Base-by-base conservation (phyloP, 2,329 filamentous ascomycete species). In the Pseudocercospora ulei region DNA sequence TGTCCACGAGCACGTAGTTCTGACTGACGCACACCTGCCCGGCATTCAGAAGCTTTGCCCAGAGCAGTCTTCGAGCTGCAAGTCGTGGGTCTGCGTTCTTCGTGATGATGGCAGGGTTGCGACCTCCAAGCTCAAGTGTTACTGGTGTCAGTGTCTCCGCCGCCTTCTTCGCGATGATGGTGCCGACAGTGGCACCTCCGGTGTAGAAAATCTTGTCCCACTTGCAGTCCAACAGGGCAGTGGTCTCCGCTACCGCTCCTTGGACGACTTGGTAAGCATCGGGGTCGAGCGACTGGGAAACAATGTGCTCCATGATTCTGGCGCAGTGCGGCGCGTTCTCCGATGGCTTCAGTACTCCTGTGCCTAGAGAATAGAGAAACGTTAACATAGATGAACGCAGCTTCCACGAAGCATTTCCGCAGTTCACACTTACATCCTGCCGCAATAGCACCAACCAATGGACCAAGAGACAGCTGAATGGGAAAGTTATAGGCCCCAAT, bases 181-280 rank as follows among this genome's bases (percentile, higher is more conserved):
- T 68, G 31, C 83, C 90, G 11, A 95, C 85, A 17, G 60, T 66
- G 36, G 73, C 72, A 54, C 77, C 79, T 38, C 90, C 90, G 1
- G 90, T 98, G 67, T 94, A 98, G 69, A 90, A 87, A 56, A 98
- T 92, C 73, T 95, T 96, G 66, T 92, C 87, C 80, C 87, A 98
- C 62, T 88, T 88, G 66, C 86, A 76, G 41, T 88, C 76, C 20
- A 98, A 72, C 28, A 96, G 66, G 7, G 77, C 78, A 29, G 82
- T 84, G 3, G 82, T 86, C 68, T 94, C 85, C 3, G 79, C 71
- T 12, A 94, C 65, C 17, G 69, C 78, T 44, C 90, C 90, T 59
- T 95, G 90, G 50, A 95, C 69, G 42, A 85, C 74, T 22, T 69
- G 66, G 63, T 85, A 95, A 52, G 78, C 79, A 9, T 76, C 73